Conservation (phyloP, 495 filamentous ascomycete genomes). For the Letharia lupina region DNA sequence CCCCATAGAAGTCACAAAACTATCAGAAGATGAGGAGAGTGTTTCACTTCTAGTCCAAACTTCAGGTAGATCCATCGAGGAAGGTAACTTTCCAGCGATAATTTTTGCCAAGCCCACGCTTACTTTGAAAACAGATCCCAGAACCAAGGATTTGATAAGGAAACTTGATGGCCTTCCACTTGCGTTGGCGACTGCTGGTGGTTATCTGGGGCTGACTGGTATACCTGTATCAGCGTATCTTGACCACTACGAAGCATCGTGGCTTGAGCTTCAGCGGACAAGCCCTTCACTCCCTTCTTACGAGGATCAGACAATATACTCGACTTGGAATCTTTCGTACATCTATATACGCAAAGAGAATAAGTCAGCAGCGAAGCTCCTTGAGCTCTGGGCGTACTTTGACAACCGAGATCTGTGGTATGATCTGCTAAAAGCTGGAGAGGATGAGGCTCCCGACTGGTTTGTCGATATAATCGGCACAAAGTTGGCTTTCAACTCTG, state of each 20-base stretch:
- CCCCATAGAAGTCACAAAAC: neutral
- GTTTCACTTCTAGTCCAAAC: neutral
- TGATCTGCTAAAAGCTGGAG: slow-evolving; percentile 22
- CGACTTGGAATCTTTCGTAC: slow-evolving; percentile 31
- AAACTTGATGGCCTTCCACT: slow-evolving; percentile 27
- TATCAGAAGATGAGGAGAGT: neutral
- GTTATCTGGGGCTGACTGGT: slow-evolving; percentile 18
- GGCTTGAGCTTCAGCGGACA: slow-evolving; percentile 7
- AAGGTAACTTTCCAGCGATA: slow-evolving; percentile 2
- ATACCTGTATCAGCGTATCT: slow-evolving; percentile 16
- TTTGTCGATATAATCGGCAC: neutral
- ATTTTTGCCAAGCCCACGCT: slow-evolving; percentile 11
- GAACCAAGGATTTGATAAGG: slow-evolving; percentile 1
- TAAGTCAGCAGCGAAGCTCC: slow-evolving; percentile 27
- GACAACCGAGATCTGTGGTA: slow-evolving; percentile 29
- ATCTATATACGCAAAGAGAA: slow-evolving; percentile 26
- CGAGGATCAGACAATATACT: slow-evolving; percentile 23
- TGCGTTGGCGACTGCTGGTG: slow-evolving; percentile 27
- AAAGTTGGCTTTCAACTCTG: neutral
- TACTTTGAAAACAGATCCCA: slow-evolving; percentile 15
- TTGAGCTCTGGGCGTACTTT: slow-evolving; percentile 32
- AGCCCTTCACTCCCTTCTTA: slow-evolving; percentile 4
- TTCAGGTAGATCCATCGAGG: neutral
- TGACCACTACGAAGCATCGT: slow-evolving; percentile 5
- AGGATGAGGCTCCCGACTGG: slow-evolving; percentile 6